These are phyloP conservation scores for Mrakia blollopis DNA, from an alignment of 768 basidiomycete species.

Conservation along the genomic window DNA sequence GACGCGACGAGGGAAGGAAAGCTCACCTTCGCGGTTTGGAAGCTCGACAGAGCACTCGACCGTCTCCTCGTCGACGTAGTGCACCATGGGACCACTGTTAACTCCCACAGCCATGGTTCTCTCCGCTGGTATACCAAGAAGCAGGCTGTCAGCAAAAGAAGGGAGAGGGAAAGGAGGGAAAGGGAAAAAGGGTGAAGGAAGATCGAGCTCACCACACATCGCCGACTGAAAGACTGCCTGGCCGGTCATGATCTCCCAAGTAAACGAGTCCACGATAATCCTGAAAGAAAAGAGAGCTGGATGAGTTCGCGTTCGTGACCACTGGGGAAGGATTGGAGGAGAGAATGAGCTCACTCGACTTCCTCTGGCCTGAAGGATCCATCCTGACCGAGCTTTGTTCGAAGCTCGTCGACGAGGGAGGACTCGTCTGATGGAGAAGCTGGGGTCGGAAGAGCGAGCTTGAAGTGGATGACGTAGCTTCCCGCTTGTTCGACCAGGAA, in stretches of 20 bases:
- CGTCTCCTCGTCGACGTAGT: neutral
- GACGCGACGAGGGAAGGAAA: constrained; percentile 3
- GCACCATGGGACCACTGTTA: neutral
- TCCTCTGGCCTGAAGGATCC: neutral
- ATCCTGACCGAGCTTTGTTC: neutral
- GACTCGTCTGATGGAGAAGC: neutral
- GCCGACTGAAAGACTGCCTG: neutral
- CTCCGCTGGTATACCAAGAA: neutral
- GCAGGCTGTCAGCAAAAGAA: neutral
- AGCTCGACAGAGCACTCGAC: neutral
- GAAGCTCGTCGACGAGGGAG: neutral
- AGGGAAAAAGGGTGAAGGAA: neutral
- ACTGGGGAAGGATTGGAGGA: neutral
- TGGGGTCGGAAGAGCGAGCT: neutral
- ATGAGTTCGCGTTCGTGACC: neutral
- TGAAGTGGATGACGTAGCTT: neutral
- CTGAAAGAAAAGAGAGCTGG: neutral
- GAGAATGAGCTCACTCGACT: neutral
- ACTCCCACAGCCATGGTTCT: neutral
- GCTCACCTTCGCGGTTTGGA: neutral
- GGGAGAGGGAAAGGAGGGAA: neutral
- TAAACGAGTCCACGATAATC: neutral
- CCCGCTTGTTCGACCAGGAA: neutral
- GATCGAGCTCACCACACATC: neutral
- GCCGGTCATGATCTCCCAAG: neutral